These are phyloP conservation scores for Berkeleyomyces rouxiae DNA, from an alignment of 2,329 filamentous ascomycete genomes.

Conservation along the genomic window DNA sequence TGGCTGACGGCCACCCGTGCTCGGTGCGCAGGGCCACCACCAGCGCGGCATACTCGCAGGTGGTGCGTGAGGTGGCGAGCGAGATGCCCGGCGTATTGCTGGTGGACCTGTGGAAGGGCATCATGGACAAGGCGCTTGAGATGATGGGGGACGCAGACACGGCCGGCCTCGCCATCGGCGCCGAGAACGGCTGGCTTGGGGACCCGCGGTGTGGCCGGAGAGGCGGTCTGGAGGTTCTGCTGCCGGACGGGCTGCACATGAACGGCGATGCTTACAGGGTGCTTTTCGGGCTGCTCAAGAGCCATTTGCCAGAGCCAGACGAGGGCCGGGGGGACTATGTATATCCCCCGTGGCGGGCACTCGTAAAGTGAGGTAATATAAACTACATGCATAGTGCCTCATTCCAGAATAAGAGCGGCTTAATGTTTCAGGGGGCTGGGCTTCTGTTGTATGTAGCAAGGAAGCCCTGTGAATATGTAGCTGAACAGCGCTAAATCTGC, in stretches of 20 bases:
- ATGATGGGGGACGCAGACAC: conserved; percentile 22
- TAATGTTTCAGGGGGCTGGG: no score
- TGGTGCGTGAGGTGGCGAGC: conserved; percentile 50
- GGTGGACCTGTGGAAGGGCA: conserved; percentile 62
- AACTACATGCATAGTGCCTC: no score
- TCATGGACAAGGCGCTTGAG: conserved; percentile 54
- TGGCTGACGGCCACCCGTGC: conserved; percentile 28
- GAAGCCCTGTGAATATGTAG: no score
- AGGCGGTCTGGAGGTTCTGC: conserved; percentile 33
- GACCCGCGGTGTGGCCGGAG: conserved; percentile 32
- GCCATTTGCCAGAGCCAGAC: conserved; percentile 29
- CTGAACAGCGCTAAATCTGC: no score
- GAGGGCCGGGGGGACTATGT: conserved; percentile 26
- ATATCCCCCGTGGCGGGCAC: conserved; percentile 32
- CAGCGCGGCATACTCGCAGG: conserved; percentile 39
- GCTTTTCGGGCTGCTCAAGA: conserved; percentile 30
- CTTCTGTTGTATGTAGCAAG: no score
- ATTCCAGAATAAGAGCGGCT: no score
- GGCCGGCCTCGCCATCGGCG: conserved; percentile 19
- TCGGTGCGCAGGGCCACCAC: conserved; percentile 30
- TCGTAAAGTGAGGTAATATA: conserved; percentile 8
- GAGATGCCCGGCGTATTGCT: conserved; percentile 50
- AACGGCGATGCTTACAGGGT: conserved; percentile 35
- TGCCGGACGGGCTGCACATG: conserved; percentile 44
- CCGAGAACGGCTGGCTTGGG: conserved; percentile 39